Base-by-base conservation (phyloP, 2,329 filamentous ascomycete species). In the Fulvia fulva region DNA sequence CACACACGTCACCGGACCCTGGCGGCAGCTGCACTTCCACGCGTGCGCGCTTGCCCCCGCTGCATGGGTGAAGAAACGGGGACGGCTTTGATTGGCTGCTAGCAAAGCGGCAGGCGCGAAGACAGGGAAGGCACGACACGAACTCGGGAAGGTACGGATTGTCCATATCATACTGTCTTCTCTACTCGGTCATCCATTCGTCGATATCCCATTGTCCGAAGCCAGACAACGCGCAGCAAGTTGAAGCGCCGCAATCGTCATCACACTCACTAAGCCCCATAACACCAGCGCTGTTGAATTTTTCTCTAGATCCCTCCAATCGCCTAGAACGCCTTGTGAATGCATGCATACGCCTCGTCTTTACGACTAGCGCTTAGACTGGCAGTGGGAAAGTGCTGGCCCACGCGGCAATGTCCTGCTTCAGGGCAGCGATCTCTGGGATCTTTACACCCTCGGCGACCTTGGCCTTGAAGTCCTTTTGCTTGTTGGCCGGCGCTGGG, bases 401-500 rank as follows among this genome's bases (percentile, higher is more conserved):
- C 93, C 93, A 99, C 51, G 79, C 79, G 49, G 90, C 82, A 74
- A 99, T 91, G 83, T 97, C 93, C 81, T 91, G 88, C 81, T 87
- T 89, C 74, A 96, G 83, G 67, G 82, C 84, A 75, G 89, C 87
- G 78, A 99, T 93, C 81, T 92, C 89, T 44, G 61, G 61, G 30
- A 60, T 51, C 26, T 50, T 52, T 32, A 53, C 61, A 64, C 91
- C 92, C 67, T 82, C 80, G 58, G 89, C 85, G 62, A 96, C 90
- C 84, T 91, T 93, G 74, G 86, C 87, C 84, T 93, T 95, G 88
- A 99, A 97, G 83, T 99, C 94, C 87, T 97, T 97, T 77, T 96
- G 90, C 87, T 95, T 97, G 87, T 97, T 99, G 72, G 90, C 91
- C 78, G 94, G 89, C 86, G 97, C 97, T 76, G 94, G 93, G 23